These are phyloP conservation scores for Arxiozyma slooffiae DNA, from an alignment of 1,139 yeast genomes.

Conservation along the genomic window DNA sequence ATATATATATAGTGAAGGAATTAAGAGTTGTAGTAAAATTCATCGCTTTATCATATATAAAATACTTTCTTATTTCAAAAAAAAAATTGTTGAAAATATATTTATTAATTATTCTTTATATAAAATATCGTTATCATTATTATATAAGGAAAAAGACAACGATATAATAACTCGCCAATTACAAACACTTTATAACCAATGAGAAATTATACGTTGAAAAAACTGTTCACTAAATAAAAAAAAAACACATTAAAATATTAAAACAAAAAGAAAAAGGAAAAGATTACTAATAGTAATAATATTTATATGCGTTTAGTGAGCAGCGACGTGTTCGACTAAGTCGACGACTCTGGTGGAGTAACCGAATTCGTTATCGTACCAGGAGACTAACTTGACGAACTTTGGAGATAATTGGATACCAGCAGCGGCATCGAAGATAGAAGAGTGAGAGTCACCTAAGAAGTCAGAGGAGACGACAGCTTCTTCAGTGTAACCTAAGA, in stretches of 20 bases:
- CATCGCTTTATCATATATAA: no score
- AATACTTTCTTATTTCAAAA: no score
- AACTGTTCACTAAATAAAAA: neutral
- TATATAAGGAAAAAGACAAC: neutral
- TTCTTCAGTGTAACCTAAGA: slow-evolving; percentile 75
- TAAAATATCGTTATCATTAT: no score
- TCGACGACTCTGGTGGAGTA: slow-evolving; percentile 87
- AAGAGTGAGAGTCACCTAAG: slow-evolving; percentile 65
- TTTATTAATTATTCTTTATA: no score
- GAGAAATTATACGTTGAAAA: neutral
- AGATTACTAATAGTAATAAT: slow-evolving; percentile 15
- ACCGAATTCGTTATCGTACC: slow-evolving; percentile 89
- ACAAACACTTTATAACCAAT: neutral
- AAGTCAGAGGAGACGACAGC: slow-evolving; percentile 80
- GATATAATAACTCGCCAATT: neutral
- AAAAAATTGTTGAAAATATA: no score
- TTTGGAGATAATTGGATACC: slow-evolving; percentile 80
- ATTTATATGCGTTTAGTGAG: slow-evolving; percentile 9
- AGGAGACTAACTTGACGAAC: slow-evolving; percentile 73
- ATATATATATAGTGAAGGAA: no score
- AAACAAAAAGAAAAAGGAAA: neutral
- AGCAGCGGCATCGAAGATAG: slow-evolving; percentile 76
- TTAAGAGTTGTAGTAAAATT: no score
- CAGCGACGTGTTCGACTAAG: slow-evolving; percentile 68
- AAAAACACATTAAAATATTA: neutral